Base-by-base conservation (phyloP, 495 filamentous ascomycete genomes). In the Parathielavia appendiculata region DNA sequence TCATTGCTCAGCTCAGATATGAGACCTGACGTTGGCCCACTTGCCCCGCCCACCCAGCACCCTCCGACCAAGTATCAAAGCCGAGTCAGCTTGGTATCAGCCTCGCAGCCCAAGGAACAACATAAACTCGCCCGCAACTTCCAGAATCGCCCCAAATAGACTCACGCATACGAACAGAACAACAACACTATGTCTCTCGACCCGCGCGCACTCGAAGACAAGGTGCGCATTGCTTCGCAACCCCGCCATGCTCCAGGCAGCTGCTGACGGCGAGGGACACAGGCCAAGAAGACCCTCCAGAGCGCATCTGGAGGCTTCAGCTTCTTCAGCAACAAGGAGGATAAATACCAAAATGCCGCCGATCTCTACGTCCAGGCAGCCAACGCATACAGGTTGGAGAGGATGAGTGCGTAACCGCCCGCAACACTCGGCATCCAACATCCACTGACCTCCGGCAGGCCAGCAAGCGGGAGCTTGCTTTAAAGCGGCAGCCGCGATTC, bases 311-410 rank as follows among this genome's bases (percentile, higher is more conserved):
- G 85, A 4, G 90, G 91, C 47, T 82, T 79, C 63, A 77, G 74
- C 68, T 85, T 92, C 71, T 93, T 95, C 62, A 84, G 88, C 44
- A 79, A 83, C 55, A 77, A 85, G 66, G 91, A 69, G 58, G 68
- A 95, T 61, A 96, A 96, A 70, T 90, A 85, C 60, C 87, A 92
- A 72, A 81, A 81, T 75, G 91, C 90, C 11, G 87, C 88, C 53
- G 87, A 93, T 62, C 75, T 92, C 48, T 96, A 88, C 66, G 80
- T 81, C 45, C 83, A 91, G 63, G 90, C 90, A 36, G 91, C 85
- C 54, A 92, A 92, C 74, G 86, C 85, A 32, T 95, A 90, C 69
- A 78, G 84, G 61, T 79, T 87, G 69, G 82, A 89, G 71, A 84
- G 86, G 68, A 76, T 83, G 68, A 84, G 86, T 86, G 71, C 47